Conservation (phyloP, 2,329 filamentous ascomycete genomes). For the Ascochyta fabae region DNA sequence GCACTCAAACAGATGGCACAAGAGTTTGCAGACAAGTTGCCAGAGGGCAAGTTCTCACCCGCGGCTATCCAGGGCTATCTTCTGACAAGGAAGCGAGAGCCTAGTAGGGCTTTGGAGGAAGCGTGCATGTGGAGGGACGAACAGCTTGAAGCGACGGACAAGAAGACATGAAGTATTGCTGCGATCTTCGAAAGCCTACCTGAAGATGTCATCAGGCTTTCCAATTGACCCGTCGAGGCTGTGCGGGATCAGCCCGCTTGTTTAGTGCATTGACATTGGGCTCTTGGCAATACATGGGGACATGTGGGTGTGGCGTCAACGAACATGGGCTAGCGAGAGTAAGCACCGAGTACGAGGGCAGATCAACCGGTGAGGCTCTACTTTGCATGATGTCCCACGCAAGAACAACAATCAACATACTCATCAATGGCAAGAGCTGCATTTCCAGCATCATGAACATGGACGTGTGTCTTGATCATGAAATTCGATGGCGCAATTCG, state of each 20-base stretch:
- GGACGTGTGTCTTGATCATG: not conserved
- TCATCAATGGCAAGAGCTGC: not conserved
- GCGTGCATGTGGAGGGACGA: slow-evolving; percentile 52
- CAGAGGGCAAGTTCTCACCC: slow-evolving; percentile 57
- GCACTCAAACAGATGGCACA: slow-evolving; percentile 51
- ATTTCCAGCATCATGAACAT: not conserved
- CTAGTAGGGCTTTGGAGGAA: slow-evolving; percentile 52
- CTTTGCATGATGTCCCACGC: not conserved
- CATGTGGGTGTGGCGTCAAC: slow-evolving; percentile 1
- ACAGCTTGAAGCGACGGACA: not conserved
- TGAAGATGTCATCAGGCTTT: slow-evolving; percentile 1
- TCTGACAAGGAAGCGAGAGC: slow-evolving; percentile 58
- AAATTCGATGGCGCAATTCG: not conserved
- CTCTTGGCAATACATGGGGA: slow-evolving; percentile 8
- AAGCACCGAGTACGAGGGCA: not conserved
- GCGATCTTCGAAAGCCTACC: not conserved
- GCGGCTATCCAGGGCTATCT: slow-evolving; percentile 62
- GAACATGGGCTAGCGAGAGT: slow-evolving; percentile 8
- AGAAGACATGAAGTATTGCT: not conserved
- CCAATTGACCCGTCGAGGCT: not conserved
- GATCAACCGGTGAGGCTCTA: not conserved
- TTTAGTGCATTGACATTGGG: not conserved
- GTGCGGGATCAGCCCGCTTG: not conserved
- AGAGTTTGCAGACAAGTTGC: slow-evolving; percentile 55
- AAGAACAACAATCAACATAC: not conserved